Percentiles rank a stretch among this genome's conserved stretches.
These are phyloP conservation scores for Leccinum cinnamomeum DNA, from an alignment of 1,284 basidiomycete genomes.

Conservation along the genomic window DNA sequence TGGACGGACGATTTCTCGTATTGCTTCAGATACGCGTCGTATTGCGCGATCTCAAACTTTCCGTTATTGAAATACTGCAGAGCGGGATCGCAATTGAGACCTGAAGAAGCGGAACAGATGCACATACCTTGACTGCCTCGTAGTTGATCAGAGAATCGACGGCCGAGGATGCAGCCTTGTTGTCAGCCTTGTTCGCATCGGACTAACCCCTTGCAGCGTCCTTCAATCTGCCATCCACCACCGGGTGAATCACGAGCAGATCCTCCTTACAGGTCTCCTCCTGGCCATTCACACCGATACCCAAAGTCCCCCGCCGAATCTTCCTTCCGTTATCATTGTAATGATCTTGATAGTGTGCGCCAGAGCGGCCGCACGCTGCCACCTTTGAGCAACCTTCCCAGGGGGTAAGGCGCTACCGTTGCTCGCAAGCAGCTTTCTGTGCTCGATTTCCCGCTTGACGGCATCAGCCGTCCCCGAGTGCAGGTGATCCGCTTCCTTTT, in stretches of 20 bases:
- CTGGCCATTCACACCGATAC: too few relatives aligned
- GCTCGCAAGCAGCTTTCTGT: constrained; percentile 15
- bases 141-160: constrained; percentile 98
- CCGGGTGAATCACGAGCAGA: constrained; percentile 64
- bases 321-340: constrained; percentile 61
- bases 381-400: constrained; percentile 24
- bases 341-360: constrained; percentile 57
- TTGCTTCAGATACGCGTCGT: constrained; percentile 83
- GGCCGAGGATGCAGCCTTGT: constrained; percentile 90
- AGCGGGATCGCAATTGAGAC: neutral
- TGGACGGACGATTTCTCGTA: constrained; percentile 95
- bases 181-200: constrained; percentile 95
- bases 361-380: constrained; percentile 41
- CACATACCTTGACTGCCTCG: constrained; percentile 90
- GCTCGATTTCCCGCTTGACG: constrained; percentile 44
- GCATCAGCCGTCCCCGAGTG: constrained; percentile 43
- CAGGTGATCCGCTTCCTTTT: constrained; percentile 32
- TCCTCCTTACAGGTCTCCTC: constrained; percentile 42
- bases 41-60: constrained; percentile 85
- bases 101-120: neutral
- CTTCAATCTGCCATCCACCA: constrained; percentile 70
- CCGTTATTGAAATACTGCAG: constrained; percentile 96
- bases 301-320: constrained; percentile 30
- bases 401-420: constrained; percentile 8
- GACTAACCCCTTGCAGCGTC: constrained; percentile 37